Evolutionary conservation across 2,329 filamentous ascomycete species (phyloP).

Genomic region (Periglandula ipomoeae): DNA sequence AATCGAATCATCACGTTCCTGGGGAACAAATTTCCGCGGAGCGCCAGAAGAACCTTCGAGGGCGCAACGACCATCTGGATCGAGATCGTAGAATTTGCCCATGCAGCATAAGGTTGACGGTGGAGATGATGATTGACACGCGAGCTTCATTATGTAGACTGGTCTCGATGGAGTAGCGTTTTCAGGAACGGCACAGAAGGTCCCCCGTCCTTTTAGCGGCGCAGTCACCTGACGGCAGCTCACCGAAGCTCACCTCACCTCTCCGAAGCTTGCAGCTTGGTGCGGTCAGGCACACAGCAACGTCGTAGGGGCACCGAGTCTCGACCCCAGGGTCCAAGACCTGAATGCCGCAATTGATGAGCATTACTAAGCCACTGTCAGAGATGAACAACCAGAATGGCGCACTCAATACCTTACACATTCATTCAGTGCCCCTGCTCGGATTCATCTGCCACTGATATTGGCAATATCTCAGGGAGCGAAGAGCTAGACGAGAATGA

Average conservation of each 20-base stretch:
- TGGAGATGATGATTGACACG: too few relatives aligned
- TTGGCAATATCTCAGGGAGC: constrained; percentile 20
- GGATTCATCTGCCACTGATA: constrained; percentile 30
- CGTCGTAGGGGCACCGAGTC: background rate
- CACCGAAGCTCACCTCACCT: background rate
- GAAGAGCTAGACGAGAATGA: constrained; percentile 51
- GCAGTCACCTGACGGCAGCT: constrained; percentile 5
- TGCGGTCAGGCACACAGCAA: background rate
- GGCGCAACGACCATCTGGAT: too few relatives aligned
- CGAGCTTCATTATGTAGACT: too few relatives aligned
- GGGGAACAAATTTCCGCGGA: too few relatives aligned
- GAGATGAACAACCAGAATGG: constrained; percentile 27
- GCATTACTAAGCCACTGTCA: background rate
- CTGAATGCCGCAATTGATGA: background rate
- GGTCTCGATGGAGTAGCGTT: too few relatives aligned
- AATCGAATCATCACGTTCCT: too few relatives aligned
- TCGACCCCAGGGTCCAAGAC: background rate
- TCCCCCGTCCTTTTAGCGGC: background rate
- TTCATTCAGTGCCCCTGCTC: constrained; percentile 61
- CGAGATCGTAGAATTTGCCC: too few relatives aligned
- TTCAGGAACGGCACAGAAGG: too few relatives aligned
- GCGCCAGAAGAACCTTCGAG: too few relatives aligned
- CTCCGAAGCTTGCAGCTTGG: background rate
- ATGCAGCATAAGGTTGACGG: background rate
- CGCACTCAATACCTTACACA: constrained; percentile 49